Percentiles rank a stretch among this genome's conserved stretches.
phyloP scores from a whole-genome alignment of 2,329 filamentous ascomycete species.

The Tolypocladium guangdongense region DNA sequence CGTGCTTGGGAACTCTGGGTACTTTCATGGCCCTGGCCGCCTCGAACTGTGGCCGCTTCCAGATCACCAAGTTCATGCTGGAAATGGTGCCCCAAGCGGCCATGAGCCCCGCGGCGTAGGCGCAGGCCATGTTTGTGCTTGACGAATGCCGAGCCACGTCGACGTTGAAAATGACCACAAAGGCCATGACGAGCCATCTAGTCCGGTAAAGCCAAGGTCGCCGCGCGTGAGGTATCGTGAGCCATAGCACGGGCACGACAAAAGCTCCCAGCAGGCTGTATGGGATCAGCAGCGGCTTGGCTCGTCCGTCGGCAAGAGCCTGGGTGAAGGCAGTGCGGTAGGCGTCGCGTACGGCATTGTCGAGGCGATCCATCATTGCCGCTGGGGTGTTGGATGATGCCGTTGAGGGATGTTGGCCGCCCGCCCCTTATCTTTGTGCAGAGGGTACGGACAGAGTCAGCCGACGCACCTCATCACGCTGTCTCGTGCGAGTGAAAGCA shows the following conservation, averaged over 20 bases:
- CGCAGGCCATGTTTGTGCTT: constrained; percentile 39
- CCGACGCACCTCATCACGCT: background rate
- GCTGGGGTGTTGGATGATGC: background rate
- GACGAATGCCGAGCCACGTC: constrained; percentile 29
- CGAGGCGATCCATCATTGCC: constrained; percentile 10
- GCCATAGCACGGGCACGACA: constrained; percentile 41
- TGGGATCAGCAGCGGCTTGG: constrained; percentile 40
- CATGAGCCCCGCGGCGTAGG: constrained; percentile 40
- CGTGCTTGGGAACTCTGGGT: background rate
- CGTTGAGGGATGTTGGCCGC: background rate
- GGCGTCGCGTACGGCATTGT: constrained; percentile 14
- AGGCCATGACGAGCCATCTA: constrained; percentile 36
- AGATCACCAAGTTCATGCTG: constrained; percentile 38
- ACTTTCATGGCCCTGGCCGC: constrained; percentile 36
- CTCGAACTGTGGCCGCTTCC: constrained; percentile 45
- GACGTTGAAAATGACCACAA: constrained; percentile 31
- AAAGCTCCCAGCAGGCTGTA: constrained; percentile 36
- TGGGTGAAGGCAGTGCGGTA: constrained; percentile 27
- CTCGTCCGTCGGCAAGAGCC: constrained; percentile 24
- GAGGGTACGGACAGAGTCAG: background rate
- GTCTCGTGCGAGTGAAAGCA: background rate
- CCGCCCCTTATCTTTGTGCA: background rate
- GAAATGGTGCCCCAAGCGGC: constrained; percentile 40
- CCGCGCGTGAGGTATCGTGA: constrained; percentile 42
- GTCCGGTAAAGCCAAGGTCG: constrained; percentile 38